phyloP scores from a whole-genome alignment of 306 rosid species.

The Glycine tomentella region DNA sequence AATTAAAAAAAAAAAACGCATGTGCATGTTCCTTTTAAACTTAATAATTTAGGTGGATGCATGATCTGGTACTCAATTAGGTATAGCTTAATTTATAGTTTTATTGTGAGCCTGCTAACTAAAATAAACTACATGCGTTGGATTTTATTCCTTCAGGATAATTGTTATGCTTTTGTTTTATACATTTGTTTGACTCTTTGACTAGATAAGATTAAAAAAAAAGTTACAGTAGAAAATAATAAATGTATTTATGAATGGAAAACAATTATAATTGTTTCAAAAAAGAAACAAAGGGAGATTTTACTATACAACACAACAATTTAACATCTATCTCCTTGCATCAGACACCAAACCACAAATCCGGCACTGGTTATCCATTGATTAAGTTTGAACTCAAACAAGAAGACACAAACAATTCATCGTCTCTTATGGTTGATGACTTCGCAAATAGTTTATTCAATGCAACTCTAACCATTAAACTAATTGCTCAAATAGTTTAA shows the following conservation, averaged over 20 bases:
- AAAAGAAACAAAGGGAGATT: not conserved
- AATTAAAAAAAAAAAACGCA: too few species aligned
- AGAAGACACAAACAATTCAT: not conserved
- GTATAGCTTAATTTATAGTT: not conserved
- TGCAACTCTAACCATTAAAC: too few species aligned
- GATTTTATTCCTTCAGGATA: not conserved
- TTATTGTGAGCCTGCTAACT: not conserved
- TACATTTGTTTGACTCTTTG: too few species aligned
- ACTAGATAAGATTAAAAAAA: not conserved
- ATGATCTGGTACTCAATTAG: not conserved
- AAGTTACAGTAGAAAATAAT: too few species aligned
- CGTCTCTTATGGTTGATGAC: too few species aligned
- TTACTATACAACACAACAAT: not conserved
- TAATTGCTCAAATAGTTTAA: too few species aligned
- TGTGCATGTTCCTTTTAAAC: not conserved
- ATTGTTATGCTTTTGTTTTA: not conserved
- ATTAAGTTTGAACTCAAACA: not conserved
- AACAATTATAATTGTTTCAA: not conserved
- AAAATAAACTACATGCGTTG: not conserved
- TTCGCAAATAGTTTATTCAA: too few species aligned
- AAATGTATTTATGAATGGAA: too few species aligned
- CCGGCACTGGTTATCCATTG: not conserved
- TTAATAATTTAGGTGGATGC: not conserved
- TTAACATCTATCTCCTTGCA: not conserved
- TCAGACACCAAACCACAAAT: not conserved